These are phyloP conservation scores for Persicaria tinctoria DNA, from an alignment of 148 eudicot genomes.

Conservation along the genomic window DNA sequence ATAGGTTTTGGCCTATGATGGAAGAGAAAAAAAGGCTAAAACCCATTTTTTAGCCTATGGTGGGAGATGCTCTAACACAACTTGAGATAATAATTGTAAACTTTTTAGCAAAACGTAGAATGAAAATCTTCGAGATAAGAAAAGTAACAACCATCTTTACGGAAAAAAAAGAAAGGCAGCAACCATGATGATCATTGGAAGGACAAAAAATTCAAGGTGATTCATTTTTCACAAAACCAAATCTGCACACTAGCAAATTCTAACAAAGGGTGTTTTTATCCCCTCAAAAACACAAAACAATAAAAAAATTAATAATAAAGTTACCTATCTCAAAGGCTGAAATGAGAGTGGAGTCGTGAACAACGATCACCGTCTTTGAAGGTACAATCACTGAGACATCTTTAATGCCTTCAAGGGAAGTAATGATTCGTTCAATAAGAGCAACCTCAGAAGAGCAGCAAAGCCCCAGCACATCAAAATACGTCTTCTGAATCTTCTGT, in stretches of 20 bases:
- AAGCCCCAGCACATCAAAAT: conserved; percentile 72
- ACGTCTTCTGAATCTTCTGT: conserved; percentile 44
- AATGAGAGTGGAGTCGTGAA: conserved; percentile 51
- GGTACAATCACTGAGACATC: conserved; percentile 65
- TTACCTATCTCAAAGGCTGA: conserved; percentile 65
- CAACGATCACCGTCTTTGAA: conserved; percentile 66
- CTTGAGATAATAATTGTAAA: background rate
- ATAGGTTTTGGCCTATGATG: too few species aligned
- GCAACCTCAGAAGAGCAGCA: conserved; percentile 82
- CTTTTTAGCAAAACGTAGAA: background rate
- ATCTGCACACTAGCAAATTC: background rate
- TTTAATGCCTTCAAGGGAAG: conserved; percentile 52
- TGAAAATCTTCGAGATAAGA: background rate
- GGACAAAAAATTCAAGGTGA: background rate
- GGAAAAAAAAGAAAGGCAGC: background rate
- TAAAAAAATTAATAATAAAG: background rate
- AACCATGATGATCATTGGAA: background rate
- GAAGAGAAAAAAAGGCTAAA: too few species aligned
- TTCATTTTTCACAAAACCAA: background rate
- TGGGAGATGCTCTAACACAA: too few species aligned
- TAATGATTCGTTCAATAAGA: conserved; percentile 55
- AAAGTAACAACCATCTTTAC: background rate
- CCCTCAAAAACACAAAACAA: background rate
- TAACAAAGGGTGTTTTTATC: background rate
- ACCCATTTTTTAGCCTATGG: too few species aligned